Evolutionary conservation across 1,284 basidiomycete species (phyloP).

Genomic region (Trichosporon asahii): DNA sequence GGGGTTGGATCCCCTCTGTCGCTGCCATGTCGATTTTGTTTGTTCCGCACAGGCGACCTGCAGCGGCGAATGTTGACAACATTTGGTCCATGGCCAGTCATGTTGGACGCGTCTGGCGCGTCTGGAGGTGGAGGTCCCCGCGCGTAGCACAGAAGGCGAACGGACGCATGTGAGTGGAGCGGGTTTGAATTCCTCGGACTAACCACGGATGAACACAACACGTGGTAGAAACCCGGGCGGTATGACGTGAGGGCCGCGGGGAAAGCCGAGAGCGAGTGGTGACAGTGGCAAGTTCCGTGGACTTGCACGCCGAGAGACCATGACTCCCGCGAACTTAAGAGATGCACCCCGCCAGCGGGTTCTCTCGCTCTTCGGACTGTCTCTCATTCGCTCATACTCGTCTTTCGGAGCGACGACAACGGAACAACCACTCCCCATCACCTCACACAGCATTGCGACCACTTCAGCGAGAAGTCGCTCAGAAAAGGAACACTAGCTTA

Average conservation of each 20-base stretch:
- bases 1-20: constrained; percentile 4
- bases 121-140: background rate
- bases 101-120: background rate
- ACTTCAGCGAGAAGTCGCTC: no score
- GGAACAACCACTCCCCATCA: background rate
- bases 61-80: background rate
- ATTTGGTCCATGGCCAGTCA: background rate
- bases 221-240: background rate
- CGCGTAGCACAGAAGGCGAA: background rate
- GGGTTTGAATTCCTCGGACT: constrained; percentile 7
- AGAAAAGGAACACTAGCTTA: background rate
- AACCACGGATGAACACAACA: background rate
- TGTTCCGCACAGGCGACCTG: background rate
- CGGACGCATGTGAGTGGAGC: background rate
- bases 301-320: background rate
- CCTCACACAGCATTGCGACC: background rate
- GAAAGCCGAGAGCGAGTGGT: background rate
- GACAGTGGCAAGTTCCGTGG: constrained; percentile 5
- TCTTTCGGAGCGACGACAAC: background rate
- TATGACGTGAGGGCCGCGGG: background rate
- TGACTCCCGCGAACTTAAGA: background rate
- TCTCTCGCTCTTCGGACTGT: background rate
- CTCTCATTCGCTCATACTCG: background rate
- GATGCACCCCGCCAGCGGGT: background rate
- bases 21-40: background rate